Conservation (phyloP, 805 yeast genomes). For the Lipomyces kockii region DNA sequence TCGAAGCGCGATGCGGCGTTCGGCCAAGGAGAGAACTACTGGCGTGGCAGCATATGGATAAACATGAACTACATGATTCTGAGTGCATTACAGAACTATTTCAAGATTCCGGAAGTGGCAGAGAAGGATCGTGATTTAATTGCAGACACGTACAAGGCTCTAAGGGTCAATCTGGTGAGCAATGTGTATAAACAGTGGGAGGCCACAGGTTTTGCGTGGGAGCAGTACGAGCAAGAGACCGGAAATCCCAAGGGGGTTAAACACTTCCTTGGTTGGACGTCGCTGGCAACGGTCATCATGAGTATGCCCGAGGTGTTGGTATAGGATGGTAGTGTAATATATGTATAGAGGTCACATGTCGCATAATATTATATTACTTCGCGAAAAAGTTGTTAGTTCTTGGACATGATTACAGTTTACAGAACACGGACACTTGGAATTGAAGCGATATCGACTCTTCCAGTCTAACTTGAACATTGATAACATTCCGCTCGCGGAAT, state of each 20-base stretch:
- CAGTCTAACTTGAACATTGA: too few species aligned
- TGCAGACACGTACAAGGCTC: conserved; percentile 56
- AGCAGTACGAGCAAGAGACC: conserved; percentile 77
- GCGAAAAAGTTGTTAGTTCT: neutral
- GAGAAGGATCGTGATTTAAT: conserved; percentile 50
- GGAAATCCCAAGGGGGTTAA: conserved; percentile 83
- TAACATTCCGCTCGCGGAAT: too few species aligned
- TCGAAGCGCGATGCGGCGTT: conserved; percentile 68
- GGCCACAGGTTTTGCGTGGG: conserved; percentile 83
- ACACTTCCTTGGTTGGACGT: conserved; percentile 95
- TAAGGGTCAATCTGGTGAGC: conserved; percentile 68
- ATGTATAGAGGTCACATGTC: neutral
- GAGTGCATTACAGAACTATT: conserved; percentile 64
- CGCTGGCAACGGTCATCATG: conserved; percentile 80
- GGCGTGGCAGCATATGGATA: conserved; percentile 96
- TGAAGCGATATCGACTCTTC: too few species aligned
- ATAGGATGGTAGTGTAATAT: neutral
- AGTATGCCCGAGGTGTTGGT: conserved; percentile 64
- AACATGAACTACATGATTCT: conserved; percentile 84
- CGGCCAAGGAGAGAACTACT: conserved; percentile 84
- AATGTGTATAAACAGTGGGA: conserved; percentile 75
- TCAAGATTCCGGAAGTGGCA: conserved; percentile 48
- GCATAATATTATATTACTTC: neutral
- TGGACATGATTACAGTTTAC: neutral
- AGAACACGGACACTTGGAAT: too few species aligned